Conservation (phyloP, 225 moss, liverwort and hornwort species). For the Asterella californica region DNA sequence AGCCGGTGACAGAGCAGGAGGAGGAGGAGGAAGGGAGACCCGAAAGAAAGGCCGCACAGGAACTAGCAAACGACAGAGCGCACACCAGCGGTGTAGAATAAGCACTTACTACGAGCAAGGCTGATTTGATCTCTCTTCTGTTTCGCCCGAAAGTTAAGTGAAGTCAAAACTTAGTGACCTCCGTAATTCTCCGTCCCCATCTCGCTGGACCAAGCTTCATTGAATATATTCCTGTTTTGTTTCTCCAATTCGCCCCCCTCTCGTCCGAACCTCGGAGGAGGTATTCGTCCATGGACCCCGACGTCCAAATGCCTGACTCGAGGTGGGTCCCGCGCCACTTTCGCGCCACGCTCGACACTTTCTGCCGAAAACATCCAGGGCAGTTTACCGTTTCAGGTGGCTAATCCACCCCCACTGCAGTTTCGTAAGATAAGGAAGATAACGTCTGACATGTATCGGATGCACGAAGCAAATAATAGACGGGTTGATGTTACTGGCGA, state of each 20-base stretch:
- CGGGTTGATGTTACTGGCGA: neutral
- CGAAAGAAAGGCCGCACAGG: neutral
- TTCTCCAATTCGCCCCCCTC: too few relatives aligned
- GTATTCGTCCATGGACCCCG: neutral
- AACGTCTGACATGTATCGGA: neutral
- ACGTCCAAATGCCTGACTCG: neutral
- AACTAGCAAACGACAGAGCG: conserved; percentile 6
- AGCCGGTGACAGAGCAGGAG: neutral
- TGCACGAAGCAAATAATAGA: neutral
- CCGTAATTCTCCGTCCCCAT: neutral
- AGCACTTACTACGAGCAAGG: neutral
- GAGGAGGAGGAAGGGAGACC: neutral
- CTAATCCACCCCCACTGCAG: too few relatives aligned
- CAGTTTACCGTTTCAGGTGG: conserved; percentile 1
- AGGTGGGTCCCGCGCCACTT: neutral
- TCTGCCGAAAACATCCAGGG: neutral
- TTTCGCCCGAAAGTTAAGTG: neutral
- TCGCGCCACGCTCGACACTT: neutral
- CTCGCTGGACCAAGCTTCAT: neutral
- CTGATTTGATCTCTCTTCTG: too few relatives aligned
- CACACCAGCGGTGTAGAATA: neutral
- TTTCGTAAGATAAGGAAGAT: conserved; percentile 5
- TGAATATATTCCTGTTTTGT: neutral
- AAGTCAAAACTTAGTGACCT: neutral
- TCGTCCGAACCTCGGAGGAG: too few relatives aligned